Base-by-base conservation (phyloP, 2,329 filamentous ascomycete genomes). In the Penicillium sp. region DNA sequence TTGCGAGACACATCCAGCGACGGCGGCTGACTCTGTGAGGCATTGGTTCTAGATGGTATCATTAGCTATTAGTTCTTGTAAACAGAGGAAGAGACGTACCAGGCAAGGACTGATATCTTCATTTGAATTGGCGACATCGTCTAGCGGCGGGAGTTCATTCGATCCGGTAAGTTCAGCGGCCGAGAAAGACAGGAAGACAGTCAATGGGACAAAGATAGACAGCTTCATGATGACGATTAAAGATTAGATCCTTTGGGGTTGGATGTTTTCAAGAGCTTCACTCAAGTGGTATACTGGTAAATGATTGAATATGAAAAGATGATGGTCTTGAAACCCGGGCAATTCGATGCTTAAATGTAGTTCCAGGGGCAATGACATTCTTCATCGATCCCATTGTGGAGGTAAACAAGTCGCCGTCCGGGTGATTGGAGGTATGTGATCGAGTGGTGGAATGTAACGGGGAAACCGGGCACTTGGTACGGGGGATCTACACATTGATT, bases 1-100 rank as follows among this genome's bases (percentile, higher is more conserved):
- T 6, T 37, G 23, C 6, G 47, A 51, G 10, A 18, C 9, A 26
- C 51, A 54, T 3, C 45, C 49, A 9, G 51, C 41, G 4, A 48
- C 45, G 1, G 1, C 6, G 12, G 50, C 38, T 9, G 38, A 39
- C 9, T 48, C 44, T 12, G n/a, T 22, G 4, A 52, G 35, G 25
- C 51, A 54, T 7, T 7, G 35, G 22, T 35, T 31, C 32, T 40
- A 17, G 7, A 11, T 8, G 12, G 6, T 6, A 27, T 27, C 12
- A 5, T n/a, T 6, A 13, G 9, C 12, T 11, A n/a, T 27, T 27
- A 13, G 12, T 27, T 4, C 25, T 27, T n/a, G 25, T 27, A 14
- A 35, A 14, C n/a, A 23, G 6, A 28, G 11, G 10, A 4, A 15
- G 14, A 15, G 6, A 29, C 37, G 28, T 14, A 40, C 37, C 29